Conservation (phyloP, 345 rosid genomes). For the Gossypium mustelinum region DNA sequence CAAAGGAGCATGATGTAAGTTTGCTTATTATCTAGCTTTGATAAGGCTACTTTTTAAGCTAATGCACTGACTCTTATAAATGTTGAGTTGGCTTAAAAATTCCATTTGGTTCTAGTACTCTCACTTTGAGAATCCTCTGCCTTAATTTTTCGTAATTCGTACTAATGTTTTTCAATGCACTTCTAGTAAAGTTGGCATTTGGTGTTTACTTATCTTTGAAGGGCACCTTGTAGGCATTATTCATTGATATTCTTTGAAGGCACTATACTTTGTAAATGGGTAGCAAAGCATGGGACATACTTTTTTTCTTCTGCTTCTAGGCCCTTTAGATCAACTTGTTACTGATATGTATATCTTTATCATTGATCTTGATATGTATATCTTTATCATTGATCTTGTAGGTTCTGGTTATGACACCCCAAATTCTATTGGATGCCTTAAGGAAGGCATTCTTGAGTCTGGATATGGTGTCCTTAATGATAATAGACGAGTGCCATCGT, state of each 20-base stretch:
- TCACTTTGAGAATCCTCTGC: background rate
- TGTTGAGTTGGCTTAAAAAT: background rate
- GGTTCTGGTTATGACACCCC: constrained; percentile 97
- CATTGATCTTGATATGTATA: background rate
- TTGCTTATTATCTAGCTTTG: background rate
- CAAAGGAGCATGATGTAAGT: constrained; percentile 59
- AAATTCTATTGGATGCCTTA: constrained; percentile 71
- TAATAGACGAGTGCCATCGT: constrained; percentile 86
- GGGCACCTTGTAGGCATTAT: background rate
- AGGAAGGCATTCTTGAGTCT: constrained; percentile 59
- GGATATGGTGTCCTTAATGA: constrained; percentile 52
- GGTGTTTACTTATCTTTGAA: background rate
- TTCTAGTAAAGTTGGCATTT: background rate
- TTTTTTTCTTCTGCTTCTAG: background rate
- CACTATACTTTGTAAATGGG: background rate
- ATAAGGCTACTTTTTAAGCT: background rate
- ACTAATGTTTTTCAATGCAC: background rate
- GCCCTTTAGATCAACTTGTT: background rate
- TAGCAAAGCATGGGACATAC: background rate
- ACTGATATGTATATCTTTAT: background rate
- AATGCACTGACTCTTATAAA: background rate
- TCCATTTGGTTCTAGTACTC: background rate
- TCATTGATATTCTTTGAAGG: background rate
- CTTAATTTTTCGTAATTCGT: background rate
- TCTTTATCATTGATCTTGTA: constrained; percentile 20